A percentile compares a stretch with the other conserved stretches of the same genome.
Conservation (phyloP, 371 early-diverging fungal species). For the Mucor lusitanicus region DNA sequence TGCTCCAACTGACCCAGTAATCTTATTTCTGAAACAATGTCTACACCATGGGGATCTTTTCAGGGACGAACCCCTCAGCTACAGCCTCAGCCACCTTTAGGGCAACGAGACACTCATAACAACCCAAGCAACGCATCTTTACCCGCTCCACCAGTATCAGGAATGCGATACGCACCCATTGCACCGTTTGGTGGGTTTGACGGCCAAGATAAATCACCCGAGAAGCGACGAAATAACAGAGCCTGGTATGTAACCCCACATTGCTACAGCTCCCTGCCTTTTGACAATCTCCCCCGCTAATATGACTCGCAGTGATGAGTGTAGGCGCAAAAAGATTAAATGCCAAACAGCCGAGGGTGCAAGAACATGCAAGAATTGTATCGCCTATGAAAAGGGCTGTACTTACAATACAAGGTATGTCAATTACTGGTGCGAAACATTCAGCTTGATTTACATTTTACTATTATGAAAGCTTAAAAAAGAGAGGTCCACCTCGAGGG, state of each 20-base stretch:
- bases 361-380: conserved; percentile 25
- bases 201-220: neutral
- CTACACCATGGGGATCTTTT: neutral
- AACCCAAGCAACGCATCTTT: neutral
- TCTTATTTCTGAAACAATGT: neutral
- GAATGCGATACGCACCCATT: conserved; percentile 1
- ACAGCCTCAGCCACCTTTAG: neutral
- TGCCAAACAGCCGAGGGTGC: conserved; percentile 14
- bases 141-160: neutral
- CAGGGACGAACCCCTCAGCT: neutral
- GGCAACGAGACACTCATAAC: neutral
- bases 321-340: conserved; percentile 28
- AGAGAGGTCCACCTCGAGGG: conserved; percentile 29
- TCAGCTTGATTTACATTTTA: neutral
- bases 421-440: neutral
- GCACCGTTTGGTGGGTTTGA: neutral
- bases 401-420: conserved; percentile 21
- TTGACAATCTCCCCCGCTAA: neutral
- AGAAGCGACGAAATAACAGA: neutral
- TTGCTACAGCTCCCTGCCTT: neutral
- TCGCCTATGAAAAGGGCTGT: conserved; percentile 14
- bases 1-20: too few species aligned
- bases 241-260: neutral
- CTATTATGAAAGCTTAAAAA: conserved; percentile 13
- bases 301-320: conserved; percentile 18